Evolutionary conservation across 768 basidiomycete genomes (phyloP), one percentile per base, ranked within the genome.

Genomic region (Boletus vinaceobasis): DNA sequence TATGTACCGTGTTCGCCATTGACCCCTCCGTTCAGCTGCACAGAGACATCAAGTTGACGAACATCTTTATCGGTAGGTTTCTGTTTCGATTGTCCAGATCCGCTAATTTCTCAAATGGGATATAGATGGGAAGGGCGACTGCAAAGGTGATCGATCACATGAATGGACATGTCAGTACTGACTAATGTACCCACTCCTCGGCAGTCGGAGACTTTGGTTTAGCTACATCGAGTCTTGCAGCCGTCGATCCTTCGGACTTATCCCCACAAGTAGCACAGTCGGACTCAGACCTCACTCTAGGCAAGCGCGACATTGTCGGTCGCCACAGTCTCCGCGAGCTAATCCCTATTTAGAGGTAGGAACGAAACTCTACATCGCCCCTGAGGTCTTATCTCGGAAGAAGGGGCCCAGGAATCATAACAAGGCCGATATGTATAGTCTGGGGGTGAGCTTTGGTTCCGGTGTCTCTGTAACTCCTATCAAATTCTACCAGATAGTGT

Each of bases 381-480:
- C 95, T 0, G 94, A 97, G 67, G 88, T 96, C 10, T 82, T 85
- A 53, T 84, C 82, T 1, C 72, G 80, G 45, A 81, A 74, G 61
- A 79, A 76, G 43, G 74, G 83, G 0, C 84, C 85, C n/a, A 77
- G 84, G 47, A 88, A 91, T 64, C 90, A 92, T 60, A 83, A 77
- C 35, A 96, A 95, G 64, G 94, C 93, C 0, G 95, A 98, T 63
- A 87, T 98, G 81, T 98, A 95, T 67, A 93, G 92, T 68, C 80
- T 96, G 10, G 95, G 94, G 23, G 92, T 93, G 66, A 48, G 85
- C 76, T 32, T 46, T 13, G 19, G 35, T 39, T 49, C n/a, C 4
- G 14, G 3, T 7, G 8, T 9, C 11, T 21, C 15, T 13, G 17
- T 51, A 15, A 14, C 21, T 10, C n/a, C 37, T 19, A 51, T 40